Base-by-base conservation (phyloP, 495 filamentous ascomycete genomes). In the Friedmanniomyces endolithicus region DNA sequence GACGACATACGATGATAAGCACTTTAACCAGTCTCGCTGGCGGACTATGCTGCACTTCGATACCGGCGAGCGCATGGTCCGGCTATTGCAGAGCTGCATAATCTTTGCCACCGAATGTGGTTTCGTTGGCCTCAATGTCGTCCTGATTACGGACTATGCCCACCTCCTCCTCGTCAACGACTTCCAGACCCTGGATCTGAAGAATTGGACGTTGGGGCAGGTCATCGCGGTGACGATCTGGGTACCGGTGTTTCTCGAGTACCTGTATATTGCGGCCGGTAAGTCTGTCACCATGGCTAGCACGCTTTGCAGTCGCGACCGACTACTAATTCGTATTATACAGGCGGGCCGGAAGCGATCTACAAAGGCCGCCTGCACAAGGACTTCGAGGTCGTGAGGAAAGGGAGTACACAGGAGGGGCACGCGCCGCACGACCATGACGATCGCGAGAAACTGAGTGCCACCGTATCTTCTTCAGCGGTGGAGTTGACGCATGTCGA, bases 171-270 rank as follows among this genome's bases (percentile, higher is more conserved):
- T 40, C 9, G 29, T 12, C 14, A 48, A 48, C 44, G 44, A 48
- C 24, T 48, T 48, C 31, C 41, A 37, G 19, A n/a, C 52, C 1
- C 52, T 55, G 25, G 29, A 48, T 48, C 19, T 48, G 29, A 55
- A 37, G 11, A n/a, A 17, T 3, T 55, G 52, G 52, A 23, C 41
- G 2, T 43, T 55, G 14, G 52, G 52, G 8, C 52, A 55, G 39
- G 44, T 55, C 17, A 55, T 55, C 19, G 8, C 41, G 2, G 52
- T 55, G 1, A 48, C 52, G 12, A 55, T 55, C 24, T 55, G 52
- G 52, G 31, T 48, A 2, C 52, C 52, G 2, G 52, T 55, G 14
- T 52, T 55, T 7, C 25, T 55, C n/a, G 52, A 55, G 37, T 55
- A 55, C 25, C 7, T 55, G 9, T 55, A 40, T 20, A 3, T 25